Evolutionary conservation across 2,329 filamentous ascomycete species (phyloP).

Genomic region (Epicoccum nigrum): DNA sequence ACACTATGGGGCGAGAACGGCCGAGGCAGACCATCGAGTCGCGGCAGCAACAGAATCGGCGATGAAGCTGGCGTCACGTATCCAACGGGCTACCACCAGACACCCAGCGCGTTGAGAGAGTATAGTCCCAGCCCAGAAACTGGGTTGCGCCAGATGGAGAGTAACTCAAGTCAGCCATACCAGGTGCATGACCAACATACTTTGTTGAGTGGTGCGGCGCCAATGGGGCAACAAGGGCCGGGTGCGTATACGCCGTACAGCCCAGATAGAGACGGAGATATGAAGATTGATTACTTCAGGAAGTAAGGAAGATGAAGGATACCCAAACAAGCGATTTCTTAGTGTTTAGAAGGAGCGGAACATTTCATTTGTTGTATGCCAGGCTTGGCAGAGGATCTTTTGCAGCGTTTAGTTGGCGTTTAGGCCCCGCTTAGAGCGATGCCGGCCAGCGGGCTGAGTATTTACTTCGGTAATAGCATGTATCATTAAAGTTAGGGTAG

Average conservation of each 20-base stretch:
- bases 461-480: not conserved
- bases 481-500: not conserved
- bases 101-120: slow-evolving; percentile 50
- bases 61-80: slow-evolving; percentile 50
- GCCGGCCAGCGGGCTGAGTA: not conserved
- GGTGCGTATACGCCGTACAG: slow-evolving; percentile 38
- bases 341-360: not conserved
- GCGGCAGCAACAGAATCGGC: slow-evolving; percentile 39
- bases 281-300: slow-evolving; percentile 31
- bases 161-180: slow-evolving; percentile 32
- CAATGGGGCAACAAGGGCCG: slow-evolving; percentile 38
- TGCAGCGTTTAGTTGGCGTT: slow-evolving; percentile 10
- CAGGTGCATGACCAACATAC: slow-evolving; percentile 32
- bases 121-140: slow-evolving; percentile 49
- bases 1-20: slow-evolving; percentile 28
- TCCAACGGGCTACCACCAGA: slow-evolving; percentile 56
- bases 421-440: not conserved
- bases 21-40: slow-evolving; percentile 30
- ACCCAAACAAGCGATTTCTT: not conserved
- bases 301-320: not conserved
- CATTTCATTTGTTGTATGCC: not conserved
- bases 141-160: slow-evolving; percentile 26
- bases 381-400: not conserved
- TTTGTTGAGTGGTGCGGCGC: slow-evolving; percentile 40
- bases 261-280: slow-evolving; percentile 30